Evolutionary conservation across 306 rosid species (phyloP), one percentile per base, ranked within the genome.

Genomic region (Lathyrus sativus): DNA sequence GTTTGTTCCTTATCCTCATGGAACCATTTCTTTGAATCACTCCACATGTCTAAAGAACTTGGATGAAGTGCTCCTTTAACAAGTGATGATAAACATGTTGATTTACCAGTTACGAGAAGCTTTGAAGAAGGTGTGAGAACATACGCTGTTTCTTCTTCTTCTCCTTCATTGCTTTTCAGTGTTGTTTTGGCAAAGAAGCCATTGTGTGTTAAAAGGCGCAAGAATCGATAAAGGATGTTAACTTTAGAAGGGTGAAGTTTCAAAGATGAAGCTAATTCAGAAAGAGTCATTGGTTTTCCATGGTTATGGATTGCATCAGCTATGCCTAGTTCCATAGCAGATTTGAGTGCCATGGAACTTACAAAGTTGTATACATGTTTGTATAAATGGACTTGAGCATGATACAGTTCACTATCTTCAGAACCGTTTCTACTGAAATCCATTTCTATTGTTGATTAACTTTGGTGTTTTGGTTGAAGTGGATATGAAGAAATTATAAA

Each of bases 281-380:
- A 13, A 11, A 84, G 78, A 22, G 86, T 78, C 14, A 84, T 80
- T 24, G 86, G 79, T 65, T 78, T 71, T 18, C 86, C 85, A 14
- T 87, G 76, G 64, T 33, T 42, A 31, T 84, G 71, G 41, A 87
- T 84, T 31, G 28, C 26, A 56, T 87, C 85, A 0, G 85, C 85
- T 45, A 84, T 61, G 75, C 87, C 84, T 0, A 87, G 56, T 44
- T 84, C 81, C 67, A 78, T 15, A 0, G 63, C 83, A 10, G 73
- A 71, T n/a, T 82, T 80, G 4, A 87, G 80, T 2, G 89, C 83
- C 86, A 82, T 80, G 68, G 86, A 80, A 65, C 78, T 78, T 0
- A 80, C 53, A 58, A 13, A 80, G 71, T 62, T 75, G 49, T 63
- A 70, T 0, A 79, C n/a, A 15, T 79, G 86, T 29, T 76, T 87